Evolutionary conservation across 345 rosid species (phyloP), one percentile per base, ranked within the genome.

Genomic region (Bruguiera gymnorhiza): DNA sequence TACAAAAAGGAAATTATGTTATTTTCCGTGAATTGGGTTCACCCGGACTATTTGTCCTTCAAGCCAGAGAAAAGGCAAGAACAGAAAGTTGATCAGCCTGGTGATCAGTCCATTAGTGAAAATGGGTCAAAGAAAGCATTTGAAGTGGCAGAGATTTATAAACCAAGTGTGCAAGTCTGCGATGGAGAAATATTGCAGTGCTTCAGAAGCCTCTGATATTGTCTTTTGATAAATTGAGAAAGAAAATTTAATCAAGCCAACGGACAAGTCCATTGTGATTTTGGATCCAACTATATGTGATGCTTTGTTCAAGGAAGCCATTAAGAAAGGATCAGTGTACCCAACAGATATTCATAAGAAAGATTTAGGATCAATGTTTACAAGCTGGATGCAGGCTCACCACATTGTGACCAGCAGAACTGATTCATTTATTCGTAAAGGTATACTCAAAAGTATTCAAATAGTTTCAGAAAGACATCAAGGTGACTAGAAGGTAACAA

Each of bases 401-500:
- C 84, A 88, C 63, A 68, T 90, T 46, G 93, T 88, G 67, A 81
- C 81, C 11, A 78, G 97, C 77, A 97, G 97, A 34, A 80, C 78
- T 23, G 92, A 95, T 54, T 86, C 87, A 0, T 88, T 83, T 77
- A 86, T 92, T 78, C 87, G 91, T 64, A 95, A 88, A 85, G 96
- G 99, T 63, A 86, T 81, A 59, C 55, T 87, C 67, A 90, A 85
- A 78, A 81, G 88, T 9, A 79, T 95, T 82, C 99, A 92, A 83
- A 90, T 88, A 76, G 56, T 95, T 85, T 86, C 97, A 0, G 97
- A 92, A 76, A 75, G 99, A 75, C 85, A 96, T 70, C 97, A 89
- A 70, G 99, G 99, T 50, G 92, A 90, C 81, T 92, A 95, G 60
- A 95, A 92, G 80, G 90, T 90, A 51, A 95, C 97, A 2, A 92